A percentile compares a stretch with the other conserved stretches of the same genome.
Conservation (phyloP, 768 basidiomycete genomes). For the Collybia nuda region DNA sequence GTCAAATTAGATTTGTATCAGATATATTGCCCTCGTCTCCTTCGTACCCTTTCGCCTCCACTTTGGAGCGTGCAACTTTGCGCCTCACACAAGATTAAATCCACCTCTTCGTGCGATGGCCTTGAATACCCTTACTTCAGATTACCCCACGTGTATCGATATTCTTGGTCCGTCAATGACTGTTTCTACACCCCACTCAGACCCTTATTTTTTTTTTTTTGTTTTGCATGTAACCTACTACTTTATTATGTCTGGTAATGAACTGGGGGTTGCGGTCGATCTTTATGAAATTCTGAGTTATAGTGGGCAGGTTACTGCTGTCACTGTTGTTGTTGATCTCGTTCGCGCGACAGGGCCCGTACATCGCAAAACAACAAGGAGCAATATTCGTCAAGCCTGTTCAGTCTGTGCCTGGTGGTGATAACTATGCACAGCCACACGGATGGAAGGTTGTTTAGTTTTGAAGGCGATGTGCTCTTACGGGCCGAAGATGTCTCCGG, state of each 20-base stretch:
- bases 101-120: conserved; percentile 14
- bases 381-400: no score
- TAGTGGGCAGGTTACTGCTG: no score
- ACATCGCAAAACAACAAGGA: no score
- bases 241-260: conserved; percentile 13
- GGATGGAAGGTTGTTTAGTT: no score
- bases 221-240: conserved; percentile 15
- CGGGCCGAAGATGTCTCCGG: no score
- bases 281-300: no score
- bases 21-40: conserved; percentile 22
- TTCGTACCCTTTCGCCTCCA: background rate
- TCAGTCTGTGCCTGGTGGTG: no score
- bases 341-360: no score
- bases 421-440: no score
- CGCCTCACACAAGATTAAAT: no score
- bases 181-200: conserved; percentile 5
- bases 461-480: no score
- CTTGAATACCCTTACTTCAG: conserved; percentile 15
- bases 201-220: conserved; percentile 1
- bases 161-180: conserved; percentile 15
- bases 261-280: background rate
- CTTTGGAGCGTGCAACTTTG: background rate
- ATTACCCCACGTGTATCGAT: conserved; percentile 17
- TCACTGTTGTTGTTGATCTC: no score
- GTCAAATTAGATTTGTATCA: conserved; percentile 29